A percentile compares a stretch with the other conserved stretches of the same genome.
phyloP scores from a whole-genome alignment of 371 early-diverging fungal species.

The Syncephalastrum monosporum region DNA sequence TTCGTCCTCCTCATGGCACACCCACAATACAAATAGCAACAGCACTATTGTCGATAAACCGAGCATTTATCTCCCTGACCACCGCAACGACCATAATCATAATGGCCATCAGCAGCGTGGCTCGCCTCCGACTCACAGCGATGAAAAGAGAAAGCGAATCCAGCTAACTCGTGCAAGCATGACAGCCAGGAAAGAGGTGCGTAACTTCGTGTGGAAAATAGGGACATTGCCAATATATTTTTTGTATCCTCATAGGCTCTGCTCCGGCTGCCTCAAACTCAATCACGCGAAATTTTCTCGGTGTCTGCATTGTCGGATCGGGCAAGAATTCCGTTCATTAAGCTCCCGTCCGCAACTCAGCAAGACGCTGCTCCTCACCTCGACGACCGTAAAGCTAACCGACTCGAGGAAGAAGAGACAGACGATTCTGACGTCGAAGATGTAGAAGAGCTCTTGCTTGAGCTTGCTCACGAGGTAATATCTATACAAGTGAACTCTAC shows the following conservation, averaged over 20 bases:
- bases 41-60: background rate
- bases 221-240: constrained; percentile 1
- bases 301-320: constrained; percentile 9
- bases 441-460: constrained; percentile 21
- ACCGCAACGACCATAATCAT: background rate
- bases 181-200: no score
- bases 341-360: constrained; percentile 11
- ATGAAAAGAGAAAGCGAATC: constrained; percentile 11
- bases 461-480: constrained; percentile 21
- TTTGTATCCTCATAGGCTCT: constrained; percentile 7
- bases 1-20: no score
- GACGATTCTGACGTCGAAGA: constrained; percentile 34
- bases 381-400: background rate
- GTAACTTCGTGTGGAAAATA: no score
- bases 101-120: background rate
- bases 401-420: constrained; percentile 14
- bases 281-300: constrained; percentile 20
- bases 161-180: background rate
- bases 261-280: constrained; percentile 14
- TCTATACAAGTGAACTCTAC: background rate
- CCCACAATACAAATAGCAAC: no score
- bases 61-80: background rate
- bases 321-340: constrained; percentile 15
- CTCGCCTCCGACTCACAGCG: background rate
- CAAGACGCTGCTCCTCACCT: constrained; percentile 1